Conservation (phyloP, 1,139 yeast genomes). For the Tardiomyces digboiensis region DNA sequence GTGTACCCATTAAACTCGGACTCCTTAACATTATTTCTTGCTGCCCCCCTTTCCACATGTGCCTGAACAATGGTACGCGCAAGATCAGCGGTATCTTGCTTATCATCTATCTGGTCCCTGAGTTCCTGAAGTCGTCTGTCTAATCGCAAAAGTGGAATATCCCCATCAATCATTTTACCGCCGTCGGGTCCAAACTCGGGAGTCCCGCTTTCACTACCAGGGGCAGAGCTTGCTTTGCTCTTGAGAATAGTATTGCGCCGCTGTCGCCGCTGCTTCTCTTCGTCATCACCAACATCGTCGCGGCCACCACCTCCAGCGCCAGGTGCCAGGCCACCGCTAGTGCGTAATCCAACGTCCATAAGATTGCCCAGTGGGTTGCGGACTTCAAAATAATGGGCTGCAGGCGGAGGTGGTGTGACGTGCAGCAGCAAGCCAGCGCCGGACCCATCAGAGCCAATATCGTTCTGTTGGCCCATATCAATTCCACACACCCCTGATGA, state of each 20-base stretch:
- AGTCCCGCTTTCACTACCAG: conserved; percentile 1
- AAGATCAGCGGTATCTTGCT: conserved; percentile 1
- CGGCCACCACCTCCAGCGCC: conserved; percentile 12
- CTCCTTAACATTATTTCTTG: background rate
- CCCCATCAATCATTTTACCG: conserved; percentile 2
- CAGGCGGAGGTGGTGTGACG: conserved; percentile 5
- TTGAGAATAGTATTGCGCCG: background rate
- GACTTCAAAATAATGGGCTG: conserved; percentile 6
- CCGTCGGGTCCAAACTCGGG: conserved; percentile 2
- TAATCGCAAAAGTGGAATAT: conserved; percentile 9
- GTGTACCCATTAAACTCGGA: background rate
- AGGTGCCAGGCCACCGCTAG: conserved; percentile 23
- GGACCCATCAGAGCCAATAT: conserved; percentile 2
- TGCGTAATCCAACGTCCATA: conserved; percentile 18
- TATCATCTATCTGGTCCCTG: background rate
- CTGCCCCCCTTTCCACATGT: background rate
- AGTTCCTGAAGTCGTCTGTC: conserved; percentile 3
- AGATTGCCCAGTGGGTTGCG: conserved; percentile 10
- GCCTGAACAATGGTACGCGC: background rate
- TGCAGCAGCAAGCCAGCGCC: conserved; percentile 3
- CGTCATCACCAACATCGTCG: conserved; percentile 5
- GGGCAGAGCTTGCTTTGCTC: background rate
- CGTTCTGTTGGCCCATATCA: too few relatives aligned
- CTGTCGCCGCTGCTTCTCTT: conserved; percentile 2
- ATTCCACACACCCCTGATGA: too few relatives aligned